Percentiles rank a stretch among this genome's conserved stretches.
Conservation (phyloP, 2,329 filamentous ascomycete species). For the Myriosclerotinia duriaeana region DNA sequence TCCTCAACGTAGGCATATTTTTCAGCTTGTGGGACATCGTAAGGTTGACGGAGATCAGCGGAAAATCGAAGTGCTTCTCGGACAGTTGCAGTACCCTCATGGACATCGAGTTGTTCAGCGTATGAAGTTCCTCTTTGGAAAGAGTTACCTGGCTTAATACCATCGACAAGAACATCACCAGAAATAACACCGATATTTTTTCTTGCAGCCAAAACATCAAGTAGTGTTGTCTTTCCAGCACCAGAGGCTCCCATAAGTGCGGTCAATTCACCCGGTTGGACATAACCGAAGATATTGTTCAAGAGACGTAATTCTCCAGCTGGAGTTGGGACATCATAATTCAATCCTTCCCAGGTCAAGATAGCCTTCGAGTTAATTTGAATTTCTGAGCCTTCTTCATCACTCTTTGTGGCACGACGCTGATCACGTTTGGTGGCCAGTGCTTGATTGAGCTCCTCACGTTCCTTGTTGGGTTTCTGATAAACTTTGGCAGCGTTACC, state of each 20-base stretch:
- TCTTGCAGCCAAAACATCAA: constrained; percentile 62
- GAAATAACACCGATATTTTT: constrained; percentile 64
- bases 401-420: constrained; percentile 49
- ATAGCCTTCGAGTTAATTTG: constrained; percentile 61
- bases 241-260: constrained; percentile 63
- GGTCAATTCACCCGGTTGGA: constrained; percentile 60
- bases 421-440: constrained; percentile 59
- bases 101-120: constrained; percentile 65
- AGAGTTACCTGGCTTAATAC: constrained; percentile 53
- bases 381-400: constrained; percentile 49
- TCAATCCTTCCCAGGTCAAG: constrained; percentile 85
- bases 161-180: constrained; percentile 64
- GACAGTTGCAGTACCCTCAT: constrained; percentile 61
- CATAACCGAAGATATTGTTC: constrained; percentile 60
- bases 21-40: constrained; percentile 55
- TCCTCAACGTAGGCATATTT: constrained; percentile 67
- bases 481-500: constrained; percentile 81
- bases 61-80: constrained; percentile 67
- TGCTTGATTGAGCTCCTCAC: constrained; percentile 62
- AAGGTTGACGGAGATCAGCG: constrained; percentile 62
- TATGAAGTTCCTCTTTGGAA: constrained; percentile 66
- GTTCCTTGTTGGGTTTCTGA: constrained; percentile 66
- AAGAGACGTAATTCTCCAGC: constrained; percentile 50
- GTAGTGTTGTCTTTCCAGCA: constrained; percentile 65
- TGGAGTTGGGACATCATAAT: constrained; percentile 66